Base-by-base conservation (phyloP, 1,284 basidiomycete species). In the Ganoderma lingzhi region DNA sequence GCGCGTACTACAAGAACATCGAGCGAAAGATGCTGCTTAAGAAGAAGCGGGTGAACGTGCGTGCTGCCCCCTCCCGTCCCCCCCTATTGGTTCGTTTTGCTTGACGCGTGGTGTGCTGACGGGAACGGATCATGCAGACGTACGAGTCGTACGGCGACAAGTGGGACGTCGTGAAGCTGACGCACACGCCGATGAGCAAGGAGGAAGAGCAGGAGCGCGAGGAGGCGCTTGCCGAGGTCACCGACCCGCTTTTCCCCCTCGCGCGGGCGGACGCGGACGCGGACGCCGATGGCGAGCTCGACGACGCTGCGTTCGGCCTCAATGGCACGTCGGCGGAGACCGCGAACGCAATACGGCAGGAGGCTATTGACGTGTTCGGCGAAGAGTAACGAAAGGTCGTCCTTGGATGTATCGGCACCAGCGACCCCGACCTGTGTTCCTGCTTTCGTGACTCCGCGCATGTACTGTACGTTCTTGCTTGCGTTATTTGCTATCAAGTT, bases 1-100 rank as follows among this genome's bases (percentile, higher is more conserved):
- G 92, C 19, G 95, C 91, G 0, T 96, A 94, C 79, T 96, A 95
- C 84, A 96, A 95, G 81, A 91, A 92, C 76, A 93, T 96, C 69
- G 90, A 92, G 78, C 89, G 93, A 69, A 95, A 95, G 79, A 95
- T 95, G 86, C 84, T 90, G 28, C 83, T 97, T 61, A 94, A 95
- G 81, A 96, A 96, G 84, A 94, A 92, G 78, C 87, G 95, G 15
- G 87, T 86, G 23, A 93, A 92, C 79, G 94, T 95, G 73, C 79
- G 89, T 79, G 32, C 35, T 23, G 39, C 10, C 28, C 44, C 8
- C 42, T 4, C 3, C 41, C 65, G 23, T 48, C 15, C 28, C 23
- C 23, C 23, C 23, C 23, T 23, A 23, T 32, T 30, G 10, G 19
- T 39, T 30, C 10, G 19, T 10, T 39, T 32, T 32, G 4, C 1